These are phyloP conservation scores for Xanthoconium purpureum DNA, from an alignment of 768 basidiomycete genomes.

Conservation along the genomic window DNA sequence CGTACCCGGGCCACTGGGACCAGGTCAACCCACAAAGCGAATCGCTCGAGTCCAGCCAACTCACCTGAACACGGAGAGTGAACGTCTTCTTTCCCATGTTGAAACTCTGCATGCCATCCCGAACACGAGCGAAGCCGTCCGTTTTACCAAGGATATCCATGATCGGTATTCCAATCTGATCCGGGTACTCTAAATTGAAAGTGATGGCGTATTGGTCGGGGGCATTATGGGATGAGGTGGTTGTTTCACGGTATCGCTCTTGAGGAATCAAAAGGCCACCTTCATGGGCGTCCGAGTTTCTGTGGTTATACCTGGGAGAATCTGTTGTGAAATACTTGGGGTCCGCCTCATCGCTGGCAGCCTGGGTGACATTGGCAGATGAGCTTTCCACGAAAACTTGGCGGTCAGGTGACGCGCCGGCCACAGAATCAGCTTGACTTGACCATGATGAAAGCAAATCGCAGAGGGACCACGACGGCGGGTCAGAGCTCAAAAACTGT, in stretches of 20 bases:
- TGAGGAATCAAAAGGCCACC: slow-evolving; percentile 27
- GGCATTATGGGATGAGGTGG: slow-evolving; percentile 2
- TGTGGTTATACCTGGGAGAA: slow-evolving; percentile 2
- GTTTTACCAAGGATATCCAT: slow-evolving; percentile 51
- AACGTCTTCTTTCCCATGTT: slow-evolving; percentile 69
- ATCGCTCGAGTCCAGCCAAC: slow-evolving; percentile 10
- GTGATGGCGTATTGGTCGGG: slow-evolving; percentile 51
- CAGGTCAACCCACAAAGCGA: neutral
- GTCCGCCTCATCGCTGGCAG: no score
- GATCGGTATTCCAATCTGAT: slow-evolving; percentile 58
- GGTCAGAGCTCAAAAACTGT: no score
- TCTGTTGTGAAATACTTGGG: no score
- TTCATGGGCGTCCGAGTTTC: neutral
- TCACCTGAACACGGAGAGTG: slow-evolving; percentile 69
- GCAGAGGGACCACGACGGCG: no score
- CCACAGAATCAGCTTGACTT: no score
- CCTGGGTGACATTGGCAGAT: no score
- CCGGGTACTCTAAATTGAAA: slow-evolving; percentile 53
- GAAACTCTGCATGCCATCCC: slow-evolving; percentile 54
- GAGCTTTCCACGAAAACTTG: no score
- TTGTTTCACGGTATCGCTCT: slow-evolving; percentile 16
- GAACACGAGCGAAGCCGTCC: slow-evolving; percentile 51
- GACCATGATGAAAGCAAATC: no score
- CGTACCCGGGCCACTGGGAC: slow-evolving; percentile 74
- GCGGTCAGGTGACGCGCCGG: no score